A percentile compares a stretch with the other conserved stretches of the same genome.
phyloP scores from a whole-genome alignment of 257 asterid genomes.

The Striga asiatica region DNA sequence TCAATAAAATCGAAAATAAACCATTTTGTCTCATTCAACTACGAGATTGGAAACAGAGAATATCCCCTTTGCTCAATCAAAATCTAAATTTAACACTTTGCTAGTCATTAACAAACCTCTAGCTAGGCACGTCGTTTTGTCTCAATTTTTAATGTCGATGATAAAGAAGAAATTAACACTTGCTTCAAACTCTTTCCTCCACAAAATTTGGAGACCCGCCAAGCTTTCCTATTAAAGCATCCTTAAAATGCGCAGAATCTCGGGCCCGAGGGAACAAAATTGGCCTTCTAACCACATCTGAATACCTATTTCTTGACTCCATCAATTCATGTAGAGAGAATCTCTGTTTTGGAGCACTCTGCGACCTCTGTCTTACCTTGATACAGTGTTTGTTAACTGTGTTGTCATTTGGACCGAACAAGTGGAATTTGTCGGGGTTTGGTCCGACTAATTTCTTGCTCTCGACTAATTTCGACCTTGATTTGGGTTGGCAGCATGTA shows the following conservation, averaged over 20 bases:
- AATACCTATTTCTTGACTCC: slow-evolving; percentile 44
- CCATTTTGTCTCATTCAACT: too few species aligned
- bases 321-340: slow-evolving; percentile 35
- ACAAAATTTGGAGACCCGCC: slow-evolving; percentile 1
- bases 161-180: background rate
- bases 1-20: too few species aligned
- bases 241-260: slow-evolving; percentile 39
- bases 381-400: slow-evolving; percentile 33
- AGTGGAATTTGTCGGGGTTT: slow-evolving; percentile 44
- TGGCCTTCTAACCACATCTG: slow-evolving; percentile 42
- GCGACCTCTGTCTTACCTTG: slow-evolving; percentile 51
- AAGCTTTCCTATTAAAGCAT: slow-evolving; percentile 32
- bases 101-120: too few species aligned
- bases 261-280: slow-evolving; percentile 33
- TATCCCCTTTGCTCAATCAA: too few species aligned
- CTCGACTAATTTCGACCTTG: slow-evolving; percentile 34
- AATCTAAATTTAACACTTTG: too few species aligned
- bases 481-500: slow-evolving; percentile 13
- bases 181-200: background rate
- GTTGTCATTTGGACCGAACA: slow-evolving; percentile 18
- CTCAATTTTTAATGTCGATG: too few species aligned
- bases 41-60: too few species aligned
- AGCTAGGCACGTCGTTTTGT: too few species aligned
- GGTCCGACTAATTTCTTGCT: slow-evolving; percentile 14
- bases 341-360: slow-evolving; percentile 58